phyloP scores from a whole-genome alignment of 1,284 basidiomycete species.

The Microbotryum violaceum region DNA sequence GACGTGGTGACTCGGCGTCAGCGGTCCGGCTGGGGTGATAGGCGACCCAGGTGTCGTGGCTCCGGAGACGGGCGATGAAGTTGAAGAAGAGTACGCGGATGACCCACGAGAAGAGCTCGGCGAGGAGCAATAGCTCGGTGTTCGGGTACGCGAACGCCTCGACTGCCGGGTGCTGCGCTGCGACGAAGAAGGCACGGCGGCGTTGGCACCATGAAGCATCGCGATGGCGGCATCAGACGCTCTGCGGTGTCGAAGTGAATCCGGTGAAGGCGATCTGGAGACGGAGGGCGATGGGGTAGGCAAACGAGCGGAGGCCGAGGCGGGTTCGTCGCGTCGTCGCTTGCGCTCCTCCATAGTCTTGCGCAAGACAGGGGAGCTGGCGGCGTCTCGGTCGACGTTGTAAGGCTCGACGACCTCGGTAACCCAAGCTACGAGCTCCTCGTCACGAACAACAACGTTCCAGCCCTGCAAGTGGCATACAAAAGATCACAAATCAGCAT shows the following conservation, averaged over 20 bases:
- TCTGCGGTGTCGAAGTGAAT: conserved; percentile 24
- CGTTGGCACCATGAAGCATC: conserved; percentile 19
- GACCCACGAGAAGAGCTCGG: conserved; percentile 20
- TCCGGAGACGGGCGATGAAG: conserved; percentile 16
- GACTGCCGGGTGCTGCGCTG: conserved; percentile 6
- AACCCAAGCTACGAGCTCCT: conserved; percentile 47
- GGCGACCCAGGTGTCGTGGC: conserved; percentile 18
- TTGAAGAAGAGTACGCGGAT: conserved; percentile 14
- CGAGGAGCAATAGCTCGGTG: conserved; percentile 18
- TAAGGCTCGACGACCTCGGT: conserved; percentile 23
- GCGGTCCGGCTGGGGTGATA: conserved; percentile 22
- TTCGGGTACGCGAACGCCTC: conserved; percentile 1
- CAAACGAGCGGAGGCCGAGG: conserved; percentile 1
- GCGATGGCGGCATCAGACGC: conserved; percentile 30
- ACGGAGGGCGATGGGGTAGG: conserved; percentile 20
- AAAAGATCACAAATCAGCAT: background rate
- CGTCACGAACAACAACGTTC: conserved; percentile 70
- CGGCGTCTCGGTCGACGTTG: conserved; percentile 20
- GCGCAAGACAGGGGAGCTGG: conserved; percentile 6
- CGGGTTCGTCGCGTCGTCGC: conserved; percentile 23
- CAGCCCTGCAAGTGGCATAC: conserved; percentile 48
- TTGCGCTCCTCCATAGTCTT: conserved; percentile 28
- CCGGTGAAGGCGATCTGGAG: conserved; percentile 28
- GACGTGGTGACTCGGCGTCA: conserved; percentile 13
- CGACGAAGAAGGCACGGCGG: conserved; percentile 8